These are phyloP conservation scores for Avena eriantha DNA, from an alignment of 176 grass and related monocot genomes.

Conservation along the genomic window DNA sequence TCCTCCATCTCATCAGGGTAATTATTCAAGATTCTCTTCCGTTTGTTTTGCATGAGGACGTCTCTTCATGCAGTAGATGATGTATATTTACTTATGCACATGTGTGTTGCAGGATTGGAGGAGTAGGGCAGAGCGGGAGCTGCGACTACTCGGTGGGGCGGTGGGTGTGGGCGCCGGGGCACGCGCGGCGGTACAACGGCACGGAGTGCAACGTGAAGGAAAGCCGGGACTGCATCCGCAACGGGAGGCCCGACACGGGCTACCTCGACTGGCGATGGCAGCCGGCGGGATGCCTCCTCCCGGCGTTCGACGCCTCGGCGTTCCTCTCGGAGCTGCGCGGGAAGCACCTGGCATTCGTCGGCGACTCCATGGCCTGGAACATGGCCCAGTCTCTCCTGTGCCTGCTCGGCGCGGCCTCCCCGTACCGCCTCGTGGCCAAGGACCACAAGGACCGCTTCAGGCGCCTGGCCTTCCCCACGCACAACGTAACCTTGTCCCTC, in stretches of 20 bases:
- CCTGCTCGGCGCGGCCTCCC: too few relatives aligned
- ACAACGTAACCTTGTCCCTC: slow-evolving; percentile 44
- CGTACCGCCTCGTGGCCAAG: too few relatives aligned
- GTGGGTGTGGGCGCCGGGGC: slow-evolving; percentile 51
- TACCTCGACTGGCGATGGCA: slow-evolving; percentile 60
- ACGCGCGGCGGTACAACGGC: slow-evolving; percentile 45
- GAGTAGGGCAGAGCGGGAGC: background rate
- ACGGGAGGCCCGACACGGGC: slow-evolving; percentile 49
- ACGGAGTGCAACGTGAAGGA: slow-evolving; percentile 50
- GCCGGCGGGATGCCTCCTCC: slow-evolving; percentile 30
- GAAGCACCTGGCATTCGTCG: slow-evolving; percentile 46
- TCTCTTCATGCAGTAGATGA: too few relatives aligned
- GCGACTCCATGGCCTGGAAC: slow-evolving; percentile 38
- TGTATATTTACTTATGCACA: background rate
- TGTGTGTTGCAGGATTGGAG: background rate
- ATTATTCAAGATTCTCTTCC: background rate
- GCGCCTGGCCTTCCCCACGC: slow-evolving; percentile 40
- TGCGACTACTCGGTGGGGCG: slow-evolving; percentile 55
- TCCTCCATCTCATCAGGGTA: background rate
- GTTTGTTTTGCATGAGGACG: background rate
- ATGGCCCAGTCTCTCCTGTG: too few relatives aligned
- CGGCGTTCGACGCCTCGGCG: slow-evolving; percentile 27
- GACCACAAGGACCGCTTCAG: background rate
- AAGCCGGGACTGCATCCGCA: slow-evolving; percentile 48
- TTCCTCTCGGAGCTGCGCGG: slow-evolving; percentile 41